These are phyloP conservation scores for Warburgia ugandensis DNA, from an alignment of 164 flowering plant species.

Conservation along the genomic window DNA sequence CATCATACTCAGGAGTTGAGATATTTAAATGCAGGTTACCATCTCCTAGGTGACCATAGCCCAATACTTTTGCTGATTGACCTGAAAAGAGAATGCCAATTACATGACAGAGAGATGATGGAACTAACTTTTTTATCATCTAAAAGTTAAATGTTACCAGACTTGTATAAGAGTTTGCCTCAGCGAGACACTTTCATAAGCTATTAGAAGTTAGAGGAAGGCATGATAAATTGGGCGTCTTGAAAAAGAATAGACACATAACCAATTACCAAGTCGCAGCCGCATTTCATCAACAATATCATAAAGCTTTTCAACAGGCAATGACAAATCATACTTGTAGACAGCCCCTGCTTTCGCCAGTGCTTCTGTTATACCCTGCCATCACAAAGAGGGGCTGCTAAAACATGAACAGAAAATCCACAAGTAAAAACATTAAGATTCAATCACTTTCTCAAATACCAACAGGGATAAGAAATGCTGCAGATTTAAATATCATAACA, in stretches of 20 bases:
- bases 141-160: too few species aligned
- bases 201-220: too few species aligned
- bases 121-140: too few species aligned
- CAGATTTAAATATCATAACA: too few species aligned
- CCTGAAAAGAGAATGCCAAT: slow-evolving; percentile 29
- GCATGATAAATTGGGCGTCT: background rate
- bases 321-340: slow-evolving; percentile 91
- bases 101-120: background rate
- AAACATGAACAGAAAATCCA: background rate
- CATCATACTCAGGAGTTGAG: slow-evolving; percentile 65
- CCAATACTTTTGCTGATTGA: slow-evolving; percentile 64
- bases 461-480: too few species aligned
- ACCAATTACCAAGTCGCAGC: slow-evolving; percentile 51
- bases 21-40: slow-evolving; percentile 91
- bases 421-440: too few species aligned
- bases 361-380: slow-evolving; percentile 86
- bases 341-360: slow-evolving; percentile 83
- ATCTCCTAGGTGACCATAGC: slow-evolving; percentile 98
- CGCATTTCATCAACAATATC: slow-evolving; percentile 89
- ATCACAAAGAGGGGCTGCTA: slow-evolving; percentile 8
- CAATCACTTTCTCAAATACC: too few species aligned
- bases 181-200: too few species aligned
- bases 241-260: background rate
- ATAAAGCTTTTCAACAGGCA: slow-evolving; percentile 83
- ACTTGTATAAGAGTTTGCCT: too few species aligned